Evolutionary conservation across 768 basidiomycete species (phyloP).

Genomic region (Mycena indigotica): DNA sequence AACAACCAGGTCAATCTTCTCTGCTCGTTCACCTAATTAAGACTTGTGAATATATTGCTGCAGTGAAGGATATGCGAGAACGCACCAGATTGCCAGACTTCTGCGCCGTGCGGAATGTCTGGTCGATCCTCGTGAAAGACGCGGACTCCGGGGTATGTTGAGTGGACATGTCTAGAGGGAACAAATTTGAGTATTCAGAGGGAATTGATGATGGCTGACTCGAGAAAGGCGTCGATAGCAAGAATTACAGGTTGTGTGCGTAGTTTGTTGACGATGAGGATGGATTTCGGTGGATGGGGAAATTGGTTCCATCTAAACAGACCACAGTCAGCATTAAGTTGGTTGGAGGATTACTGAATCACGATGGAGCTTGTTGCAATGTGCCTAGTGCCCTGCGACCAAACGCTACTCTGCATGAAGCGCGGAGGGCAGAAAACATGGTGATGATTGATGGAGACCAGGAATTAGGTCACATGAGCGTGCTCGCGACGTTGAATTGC

Average conservation of each 20-base stretch:
- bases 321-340: not conserved
- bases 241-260: constrained; percentile 76
- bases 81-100: constrained; percentile 68
- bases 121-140: constrained; percentile 68
- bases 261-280: constrained; percentile 80
- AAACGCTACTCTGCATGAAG: not conserved
- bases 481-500: not conserved
- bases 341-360: not conserved
- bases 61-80: not conserved
- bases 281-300: constrained; percentile 54
- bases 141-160: constrained; percentile 59
- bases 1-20: constrained; percentile 82
- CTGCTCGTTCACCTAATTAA: constrained; percentile 53
- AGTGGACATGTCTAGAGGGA: constrained; percentile 53
- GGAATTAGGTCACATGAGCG: not conserved
- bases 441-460: not conserved
- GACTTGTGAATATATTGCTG: constrained; percentile 14
- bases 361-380: not conserved
- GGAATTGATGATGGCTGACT: constrained; percentile 44
- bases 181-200: constrained; percentile 8
- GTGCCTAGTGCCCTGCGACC: not conserved
- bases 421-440: not conserved
- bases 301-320: constrained; percentile 35
- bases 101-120: constrained; percentile 65
- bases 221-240: constrained; percentile 73